Conservation (phyloP, 352 stramenopile species). For the Phytophthora foliorum region DNA sequence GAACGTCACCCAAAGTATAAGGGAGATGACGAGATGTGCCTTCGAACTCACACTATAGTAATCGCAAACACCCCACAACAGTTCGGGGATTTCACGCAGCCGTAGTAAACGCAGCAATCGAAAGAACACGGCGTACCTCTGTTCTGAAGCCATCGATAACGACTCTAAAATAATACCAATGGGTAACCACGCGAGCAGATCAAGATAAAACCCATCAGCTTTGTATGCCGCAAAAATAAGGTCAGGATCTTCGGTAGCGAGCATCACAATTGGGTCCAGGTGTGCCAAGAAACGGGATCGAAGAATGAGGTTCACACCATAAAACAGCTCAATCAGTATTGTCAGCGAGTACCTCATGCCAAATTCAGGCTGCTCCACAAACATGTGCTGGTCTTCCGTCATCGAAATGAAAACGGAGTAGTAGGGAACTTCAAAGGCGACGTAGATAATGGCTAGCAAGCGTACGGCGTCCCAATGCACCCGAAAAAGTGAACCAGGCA, state of each 20-base stretch:
- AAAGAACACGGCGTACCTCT: conserved; percentile 52
- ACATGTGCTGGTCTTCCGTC: conserved; percentile 47
- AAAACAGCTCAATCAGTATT: conserved; percentile 63
- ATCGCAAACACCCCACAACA: conserved; percentile 67
- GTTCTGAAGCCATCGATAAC: conserved; percentile 22
- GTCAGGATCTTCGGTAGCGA: conserved; percentile 55
- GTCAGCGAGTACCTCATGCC: conserved; percentile 47
- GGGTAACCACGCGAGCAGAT: conserved; percentile 61
- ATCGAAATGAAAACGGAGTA: conserved; percentile 77
- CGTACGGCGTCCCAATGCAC: conserved; percentile 58
- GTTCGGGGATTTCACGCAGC: conserved; percentile 49
- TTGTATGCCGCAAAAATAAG: conserved; percentile 78
- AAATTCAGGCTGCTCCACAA: conserved; percentile 45
- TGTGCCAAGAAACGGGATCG: conserved; percentile 64
- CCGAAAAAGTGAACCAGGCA: conserved; percentile 59
- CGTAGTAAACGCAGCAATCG: conserved; percentile 63
- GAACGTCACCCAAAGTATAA: conserved; percentile 63
- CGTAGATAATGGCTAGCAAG: conserved; percentile 52
- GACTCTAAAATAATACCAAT: conserved; percentile 60
- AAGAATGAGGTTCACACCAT: conserved; percentile 56
- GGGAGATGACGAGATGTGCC: conserved; percentile 52
- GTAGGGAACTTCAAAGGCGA: conserved; percentile 76
- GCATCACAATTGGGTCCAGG: conserved; percentile 69
- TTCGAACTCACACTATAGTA: conserved; percentile 77
- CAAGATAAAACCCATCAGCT: conserved; percentile 58